phyloP scores from a whole-genome alignment of 495 filamentous ascomycete species.

The Trichoderma orchidacearum region DNA sequence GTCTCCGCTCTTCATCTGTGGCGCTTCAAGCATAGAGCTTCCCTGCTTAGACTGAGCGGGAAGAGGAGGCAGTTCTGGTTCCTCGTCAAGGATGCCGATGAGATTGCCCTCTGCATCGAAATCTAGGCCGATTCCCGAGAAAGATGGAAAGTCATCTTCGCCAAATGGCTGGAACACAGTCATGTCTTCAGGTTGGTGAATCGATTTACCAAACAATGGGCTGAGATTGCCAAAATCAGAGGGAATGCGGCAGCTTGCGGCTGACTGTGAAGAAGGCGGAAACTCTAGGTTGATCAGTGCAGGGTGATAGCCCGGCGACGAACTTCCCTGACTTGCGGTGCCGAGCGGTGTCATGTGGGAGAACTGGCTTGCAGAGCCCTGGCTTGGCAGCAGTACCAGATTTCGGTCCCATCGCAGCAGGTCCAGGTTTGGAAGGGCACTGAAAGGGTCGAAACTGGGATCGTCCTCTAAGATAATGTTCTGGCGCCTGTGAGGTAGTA shows the following conservation, averaged over 20 bases:
- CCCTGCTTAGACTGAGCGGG: background rate
- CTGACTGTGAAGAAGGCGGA: conserved; percentile 8
- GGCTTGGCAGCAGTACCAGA: conserved; percentile 6
- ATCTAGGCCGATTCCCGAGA: conserved; percentile 14
- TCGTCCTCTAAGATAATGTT: conserved; percentile 74
- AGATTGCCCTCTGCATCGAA: conserved; percentile 18
- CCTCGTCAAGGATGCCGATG: conserved; percentile 8
- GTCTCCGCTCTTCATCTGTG: background rate
- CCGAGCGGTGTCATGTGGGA: conserved; percentile 17
- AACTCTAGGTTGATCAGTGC: conserved; percentile 13
- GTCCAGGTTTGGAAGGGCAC: conserved; percentile 41
- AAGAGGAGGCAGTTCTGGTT: conserved; percentile 3
- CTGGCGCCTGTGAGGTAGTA: conserved; percentile 47
- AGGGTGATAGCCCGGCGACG: background rate
- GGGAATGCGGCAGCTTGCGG: conserved; percentile 6
- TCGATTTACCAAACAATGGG: background rate
- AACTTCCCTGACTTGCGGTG: background rate
- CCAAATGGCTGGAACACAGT: conserved; percentile 3
- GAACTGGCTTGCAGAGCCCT: conserved; percentile 21
- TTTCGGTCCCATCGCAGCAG: conserved; percentile 17
- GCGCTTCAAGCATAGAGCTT: background rate
- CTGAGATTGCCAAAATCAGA: conserved; percentile 13
- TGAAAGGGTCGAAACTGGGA: conserved; percentile 69
- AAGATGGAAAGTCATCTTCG: conserved; percentile 10
- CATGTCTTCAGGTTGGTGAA: conserved; percentile 5